Evolutionary conservation across 306 rosid species (phyloP), one percentile per base, ranked within the genome.

Genomic region (Malus sieversii): DNA sequence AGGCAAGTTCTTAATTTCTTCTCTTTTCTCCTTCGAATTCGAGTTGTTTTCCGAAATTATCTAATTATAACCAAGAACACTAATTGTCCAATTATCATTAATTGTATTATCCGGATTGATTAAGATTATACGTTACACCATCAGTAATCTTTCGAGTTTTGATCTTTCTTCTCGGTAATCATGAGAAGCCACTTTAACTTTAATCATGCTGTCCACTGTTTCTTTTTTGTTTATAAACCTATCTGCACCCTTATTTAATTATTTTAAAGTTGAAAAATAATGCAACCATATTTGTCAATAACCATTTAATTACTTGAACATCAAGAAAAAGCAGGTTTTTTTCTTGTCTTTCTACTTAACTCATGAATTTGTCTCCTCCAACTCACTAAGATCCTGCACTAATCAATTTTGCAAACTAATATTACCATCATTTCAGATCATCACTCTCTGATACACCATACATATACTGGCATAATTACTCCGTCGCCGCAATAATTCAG

Each of bases 161-260:
- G 77, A 77, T 78, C 76, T 82, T 68, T 80, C 80, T 77, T 68
- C 25, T 74, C 45, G 13, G 75, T 71, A 76, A 81, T 82, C 78
- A 85, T 83, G 78, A 88, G 71, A 57, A 12, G 78, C 61, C 73
- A 59, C 95, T 86, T 91, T 85, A 88, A 74, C 91, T 86, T 91
- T 91, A 74, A 83, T 77, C 80, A 89, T 91, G 90, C 76, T 45
- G 89, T 68, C 80, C 82, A 79, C 64, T 60, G 22, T 58, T 73
- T 78, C 40, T 76, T 77, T 74, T 77, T 42, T 22, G 29, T 75
- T 75, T 76, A 70, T 48, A 66, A 44, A 68, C 30, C 75, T 59
- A 57, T 72, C n/a, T 22, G 45, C 22, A 6, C 16, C 62, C 79
- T 85, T 79, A 35, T 73, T 65, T 29, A 52, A 44, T 82, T 33